Base-by-base conservation (phyloP, 1,139 yeast species). In the Schizosaccharomyces versatilis region DNA sequence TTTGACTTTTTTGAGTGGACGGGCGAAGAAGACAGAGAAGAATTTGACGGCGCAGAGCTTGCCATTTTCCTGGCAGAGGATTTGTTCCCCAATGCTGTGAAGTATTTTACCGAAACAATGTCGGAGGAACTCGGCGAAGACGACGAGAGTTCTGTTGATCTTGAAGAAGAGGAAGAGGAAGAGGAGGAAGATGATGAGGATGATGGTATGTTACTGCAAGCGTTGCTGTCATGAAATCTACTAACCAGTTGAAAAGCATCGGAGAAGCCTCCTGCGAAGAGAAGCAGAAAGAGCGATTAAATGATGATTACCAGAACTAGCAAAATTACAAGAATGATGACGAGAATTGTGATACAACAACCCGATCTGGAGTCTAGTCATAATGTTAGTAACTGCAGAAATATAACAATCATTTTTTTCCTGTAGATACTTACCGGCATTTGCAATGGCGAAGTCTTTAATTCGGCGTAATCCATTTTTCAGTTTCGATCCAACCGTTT, bases 21-120 rank as follows among this genome's bases (percentile, higher is more conserved):
- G 6, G 71, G 69, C 36, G 59, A 62, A 6, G 67, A 66, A 5
- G 66, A 67, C 8, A 67, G 66, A n/a, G 68, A 66, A 38, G 63
- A 55, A 42, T 62, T 60, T 53, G 63, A 61, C 6, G 71, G 69
- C 8, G 67, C 66, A 12, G 65, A 62, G 38, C 63, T 70, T n/a
- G 72, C 72, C 3, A 59, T 64, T 54, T 57, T 64, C 10, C 58
- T 71, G 32, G 62, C 66, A 24, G 72, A 68, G 36, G 73, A 69
- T 38, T 55, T 70, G 7, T 70, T 60, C 58, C 73, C 73, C 8
- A 67, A 67, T 49, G 73, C 73, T 1, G 60, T 68, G 36, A 68
- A 68, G 57, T 61, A 32, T 38, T 64, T 54, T 56, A 60, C 60
- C n/a, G 63, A 61, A 38, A 62, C 61, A 9, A 57, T 58, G 32